Conservation (phyloP, 768 basidiomycete genomes). For the Suillus occidentalis region DNA sequence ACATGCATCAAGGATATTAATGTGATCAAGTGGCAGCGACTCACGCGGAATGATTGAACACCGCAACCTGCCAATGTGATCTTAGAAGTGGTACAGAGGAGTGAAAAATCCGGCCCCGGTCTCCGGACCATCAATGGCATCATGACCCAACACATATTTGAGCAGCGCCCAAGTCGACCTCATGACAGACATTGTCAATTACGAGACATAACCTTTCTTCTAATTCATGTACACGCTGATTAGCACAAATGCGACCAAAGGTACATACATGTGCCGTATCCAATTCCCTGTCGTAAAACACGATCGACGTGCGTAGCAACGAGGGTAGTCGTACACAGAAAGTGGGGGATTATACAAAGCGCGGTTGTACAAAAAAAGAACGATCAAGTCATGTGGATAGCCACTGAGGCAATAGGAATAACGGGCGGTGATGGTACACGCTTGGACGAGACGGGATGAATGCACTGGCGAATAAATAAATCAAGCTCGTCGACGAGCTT, state of each 20-base stretch:
- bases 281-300: background rate
- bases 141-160: background rate
- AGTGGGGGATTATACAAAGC: too few species aligned
- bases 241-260: background rate
- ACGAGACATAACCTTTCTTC: background rate
- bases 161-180: background rate
- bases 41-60: background rate
- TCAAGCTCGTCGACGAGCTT: background rate
- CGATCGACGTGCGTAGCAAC: background rate
- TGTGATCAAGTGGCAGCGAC: background rate
- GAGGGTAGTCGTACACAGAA: background rate
- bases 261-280: background rate
- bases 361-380: background rate
- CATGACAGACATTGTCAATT: background rate
- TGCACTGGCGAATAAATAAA: slow-evolving; percentile 2
- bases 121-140: too few species aligned
- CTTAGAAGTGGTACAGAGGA: too few species aligned
- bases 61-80: too few species aligned
- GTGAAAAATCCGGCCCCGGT: too few species aligned
- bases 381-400: too few species aligned
- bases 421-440: background rate
- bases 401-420: too few species aligned
- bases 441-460: background rate
- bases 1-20: background rate
- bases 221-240: background rate